These are phyloP conservation scores for Psidium guajava DNA, from an alignment of 345 rosid genomes.

Conservation along the genomic window DNA sequence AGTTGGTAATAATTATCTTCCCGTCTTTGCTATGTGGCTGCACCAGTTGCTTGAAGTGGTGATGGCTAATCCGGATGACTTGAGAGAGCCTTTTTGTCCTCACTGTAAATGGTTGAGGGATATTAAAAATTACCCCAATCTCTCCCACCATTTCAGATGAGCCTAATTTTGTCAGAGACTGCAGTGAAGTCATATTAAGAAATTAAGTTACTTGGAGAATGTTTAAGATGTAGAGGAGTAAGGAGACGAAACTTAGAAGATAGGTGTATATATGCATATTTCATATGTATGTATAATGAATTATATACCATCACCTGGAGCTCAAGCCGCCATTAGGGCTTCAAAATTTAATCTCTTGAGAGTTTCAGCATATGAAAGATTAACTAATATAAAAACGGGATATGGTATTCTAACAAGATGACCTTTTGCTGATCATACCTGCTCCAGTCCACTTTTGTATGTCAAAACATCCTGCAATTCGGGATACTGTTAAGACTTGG, in stretches of 20 bases:
- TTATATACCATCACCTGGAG: neutral
- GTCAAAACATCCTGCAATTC: constrained; percentile 64
- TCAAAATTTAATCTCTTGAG: neutral
- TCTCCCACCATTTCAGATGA: constrained; percentile 79
- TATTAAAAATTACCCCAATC: constrained; percentile 79
- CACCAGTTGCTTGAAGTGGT: constrained; percentile 67
- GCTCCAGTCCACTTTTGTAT: constrained; percentile 62
- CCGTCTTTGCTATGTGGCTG: constrained; percentile 54
- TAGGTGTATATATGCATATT: neutral
- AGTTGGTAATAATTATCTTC: constrained; percentile 52
- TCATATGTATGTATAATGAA: neutral
- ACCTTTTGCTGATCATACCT: constrained; percentile 34
- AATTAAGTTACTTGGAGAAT: neutral
- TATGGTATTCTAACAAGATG: neutral
- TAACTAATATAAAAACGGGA: neutral
- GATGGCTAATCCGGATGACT: constrained; percentile 75
- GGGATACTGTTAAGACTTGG: constrained; percentile 3
- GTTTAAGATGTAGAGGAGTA: neutral
- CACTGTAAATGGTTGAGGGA: constrained; percentile 76
- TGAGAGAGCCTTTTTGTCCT: constrained; percentile 83
- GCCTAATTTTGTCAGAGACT: constrained; percentile 61
- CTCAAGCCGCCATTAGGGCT: neutral
- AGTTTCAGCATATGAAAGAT: neutral
- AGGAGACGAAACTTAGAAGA: neutral
- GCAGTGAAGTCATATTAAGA: neutral